Conservation (phyloP, 75 land plant genomes). For the Pseudotsuga menziesii region DNA sequence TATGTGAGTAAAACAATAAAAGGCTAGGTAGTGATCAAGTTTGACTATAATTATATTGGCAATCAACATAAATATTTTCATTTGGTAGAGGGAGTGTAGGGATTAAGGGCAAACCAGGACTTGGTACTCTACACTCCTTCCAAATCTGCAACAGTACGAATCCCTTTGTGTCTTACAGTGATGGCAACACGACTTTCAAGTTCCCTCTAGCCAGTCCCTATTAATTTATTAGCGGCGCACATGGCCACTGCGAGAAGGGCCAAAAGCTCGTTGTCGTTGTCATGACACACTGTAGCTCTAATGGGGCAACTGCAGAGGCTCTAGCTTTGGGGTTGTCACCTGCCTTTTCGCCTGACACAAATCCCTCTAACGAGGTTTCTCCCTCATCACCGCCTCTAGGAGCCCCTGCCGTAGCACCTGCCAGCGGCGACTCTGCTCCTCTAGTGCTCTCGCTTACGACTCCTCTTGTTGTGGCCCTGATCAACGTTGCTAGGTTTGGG, state of each 20-base stretch:
- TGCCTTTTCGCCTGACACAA: not conserved
- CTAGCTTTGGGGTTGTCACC: not conserved
- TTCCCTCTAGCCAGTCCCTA: too few species aligned
- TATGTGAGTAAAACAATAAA: too few species aligned
- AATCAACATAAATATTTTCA: too few species aligned
- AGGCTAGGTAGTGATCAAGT: too few species aligned
- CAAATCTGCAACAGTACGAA: too few species aligned
- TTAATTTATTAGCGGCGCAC: constrained; percentile 49
- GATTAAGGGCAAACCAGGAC: too few species aligned
- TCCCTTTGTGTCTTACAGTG: too few species aligned
- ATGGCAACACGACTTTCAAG: too few species aligned
- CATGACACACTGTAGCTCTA: not conserved
- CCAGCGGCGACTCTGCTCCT: not conserved
- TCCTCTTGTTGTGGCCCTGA: not conserved
- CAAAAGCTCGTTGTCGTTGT: constrained; percentile 58
- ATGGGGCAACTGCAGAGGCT: not conserved
- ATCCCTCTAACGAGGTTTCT: too few species aligned
- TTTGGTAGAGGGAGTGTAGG: too few species aligned
- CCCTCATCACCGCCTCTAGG: not conserved
- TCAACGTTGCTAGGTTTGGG: not conserved
- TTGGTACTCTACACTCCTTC: too few species aligned
- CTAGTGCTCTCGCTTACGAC: not conserved
- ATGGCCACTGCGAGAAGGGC: constrained; percentile 53
- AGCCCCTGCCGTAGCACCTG: not conserved
- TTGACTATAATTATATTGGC: too few species aligned